Conservation (phyloP, 106 monocot genomes). For the Dendrobium nobile region DNA sequence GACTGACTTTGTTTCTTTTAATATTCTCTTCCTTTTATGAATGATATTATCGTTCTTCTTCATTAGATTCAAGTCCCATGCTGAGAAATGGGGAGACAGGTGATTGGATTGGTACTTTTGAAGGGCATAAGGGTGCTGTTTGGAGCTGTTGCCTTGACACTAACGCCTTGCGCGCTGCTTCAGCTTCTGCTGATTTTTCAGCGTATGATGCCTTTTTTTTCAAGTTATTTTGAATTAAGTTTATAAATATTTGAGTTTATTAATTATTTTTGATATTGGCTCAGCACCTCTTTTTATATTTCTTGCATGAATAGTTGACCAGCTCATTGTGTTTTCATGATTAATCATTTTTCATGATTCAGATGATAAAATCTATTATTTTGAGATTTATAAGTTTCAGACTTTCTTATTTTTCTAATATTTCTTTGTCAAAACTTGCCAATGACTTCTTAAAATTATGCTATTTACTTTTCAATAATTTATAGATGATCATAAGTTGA, state of each 20-base stretch:
- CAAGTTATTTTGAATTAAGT: background rate
- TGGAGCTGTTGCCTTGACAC: slow-evolving; percentile 96
- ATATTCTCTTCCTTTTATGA: background rate
- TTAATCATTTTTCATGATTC: background rate
- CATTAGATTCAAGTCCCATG: slow-evolving; percentile 89
- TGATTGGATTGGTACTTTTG: slow-evolving; percentile 97
- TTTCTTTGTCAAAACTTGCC: background rate
- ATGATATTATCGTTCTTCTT: background rate
- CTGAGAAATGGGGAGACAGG: slow-evolving; percentile 92
- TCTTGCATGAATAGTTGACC: background rate
- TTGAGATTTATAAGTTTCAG: background rate
- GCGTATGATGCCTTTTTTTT: slow-evolving; percentile 42
- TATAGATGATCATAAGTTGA: background rate
- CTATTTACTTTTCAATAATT: background rate
- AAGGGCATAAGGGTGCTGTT: slow-evolving; percentile 96
- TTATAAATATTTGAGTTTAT: background rate
- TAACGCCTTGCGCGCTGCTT: slow-evolving; percentile 80
- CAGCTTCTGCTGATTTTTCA: slow-evolving; percentile 84
- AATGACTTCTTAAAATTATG: background rate
- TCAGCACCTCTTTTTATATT: background rate
- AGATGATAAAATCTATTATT: background rate
- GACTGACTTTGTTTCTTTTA: background rate
- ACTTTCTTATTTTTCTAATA: background rate
- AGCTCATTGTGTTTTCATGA: background rate
- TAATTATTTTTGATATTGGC: background rate